Percentiles rank a stretch among this genome's conserved stretches.
These are phyloP conservation scores for Pseudognaphalium luteoalbum DNA, from an alignment of 129 eudicot genomes.

Conservation along the genomic window DNA sequence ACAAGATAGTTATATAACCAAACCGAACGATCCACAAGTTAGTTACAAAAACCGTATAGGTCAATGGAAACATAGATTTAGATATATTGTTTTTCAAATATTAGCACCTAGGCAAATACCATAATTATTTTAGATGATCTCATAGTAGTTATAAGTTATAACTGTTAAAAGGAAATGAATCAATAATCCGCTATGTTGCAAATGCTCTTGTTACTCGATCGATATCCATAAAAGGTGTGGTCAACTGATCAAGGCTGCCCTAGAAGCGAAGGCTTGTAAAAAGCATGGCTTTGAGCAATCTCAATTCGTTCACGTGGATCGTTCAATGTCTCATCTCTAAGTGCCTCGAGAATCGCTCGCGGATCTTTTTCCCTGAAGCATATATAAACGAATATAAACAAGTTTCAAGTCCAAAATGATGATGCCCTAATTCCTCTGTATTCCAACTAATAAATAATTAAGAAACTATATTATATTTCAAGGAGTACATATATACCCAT, in stretches of 20 bases:
- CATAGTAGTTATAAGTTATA: constrained; percentile 9
- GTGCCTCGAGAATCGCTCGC: constrained; percentile 64
- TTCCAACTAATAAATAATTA: background rate
- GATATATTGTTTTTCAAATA: constrained; percentile 1
- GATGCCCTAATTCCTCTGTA: background rate
- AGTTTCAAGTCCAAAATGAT: constrained; percentile 1
- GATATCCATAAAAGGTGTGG: constrained; percentile 2
- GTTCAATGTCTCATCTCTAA: constrained; percentile 69
- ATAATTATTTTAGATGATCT: constrained; percentile 10
- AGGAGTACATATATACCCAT: background rate
- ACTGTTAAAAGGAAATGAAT: constrained; percentile 18
- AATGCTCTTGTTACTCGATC: constrained; percentile 20
- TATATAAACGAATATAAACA: constrained; percentile 1
- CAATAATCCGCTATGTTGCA: background rate
- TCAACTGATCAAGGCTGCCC: constrained; percentile 48
- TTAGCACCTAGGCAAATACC: constrained; percentile 8
- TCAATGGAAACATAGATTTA: background rate
- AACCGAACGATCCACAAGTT: background rate
- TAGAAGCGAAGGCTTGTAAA: constrained; percentile 78
- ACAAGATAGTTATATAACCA: background rate
- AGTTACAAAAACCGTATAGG: background rate
- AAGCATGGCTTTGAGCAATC: constrained; percentile 78
- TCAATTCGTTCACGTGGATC: constrained; percentile 86
- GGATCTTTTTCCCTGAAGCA: constrained; percentile 55
- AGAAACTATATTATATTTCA: background rate